phyloP scores from a whole-genome alignment of 2,329 filamentous ascomycete species.

The Diaporthe sp. region DNA sequence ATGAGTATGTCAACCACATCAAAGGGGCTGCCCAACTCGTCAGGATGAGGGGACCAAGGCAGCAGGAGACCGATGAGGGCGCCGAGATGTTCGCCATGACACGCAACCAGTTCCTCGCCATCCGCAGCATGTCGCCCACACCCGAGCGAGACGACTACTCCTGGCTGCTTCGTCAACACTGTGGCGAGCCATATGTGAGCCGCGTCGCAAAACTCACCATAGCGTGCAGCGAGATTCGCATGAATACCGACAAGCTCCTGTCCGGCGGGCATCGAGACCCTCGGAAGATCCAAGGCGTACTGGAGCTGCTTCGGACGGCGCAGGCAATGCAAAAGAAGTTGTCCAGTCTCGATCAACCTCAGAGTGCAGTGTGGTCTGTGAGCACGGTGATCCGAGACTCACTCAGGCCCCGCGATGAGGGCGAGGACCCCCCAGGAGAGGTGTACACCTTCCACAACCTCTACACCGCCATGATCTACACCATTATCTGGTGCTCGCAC shows the following conservation, averaged over 20 bases:
- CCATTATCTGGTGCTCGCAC: constrained; percentile 43
- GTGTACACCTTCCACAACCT: constrained; percentile 44
- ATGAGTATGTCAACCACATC: constrained; percentile 44
- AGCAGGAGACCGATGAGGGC: constrained; percentile 42
- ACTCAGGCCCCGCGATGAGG: constrained; percentile 27
- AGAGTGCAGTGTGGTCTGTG: constrained; percentile 29
- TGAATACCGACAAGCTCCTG: constrained; percentile 73
- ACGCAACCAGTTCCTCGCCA: constrained; percentile 43
- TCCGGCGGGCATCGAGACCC: constrained; percentile 70
- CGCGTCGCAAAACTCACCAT: constrained; percentile 43
- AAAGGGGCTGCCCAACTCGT: constrained; percentile 45
- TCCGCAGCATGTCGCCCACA: constrained; percentile 42
- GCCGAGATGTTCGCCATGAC: constrained; percentile 45
- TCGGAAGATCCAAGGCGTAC: constrained; percentile 7
- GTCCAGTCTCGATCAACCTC: constrained; percentile 16
- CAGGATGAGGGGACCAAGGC: constrained; percentile 42
- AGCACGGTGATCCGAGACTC: constrained; percentile 11
- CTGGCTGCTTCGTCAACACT: constrained; percentile 43
- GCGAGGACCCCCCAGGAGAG: constrained; percentile 35
- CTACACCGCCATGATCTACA: constrained; percentile 42
- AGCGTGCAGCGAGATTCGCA: constrained; percentile 42
- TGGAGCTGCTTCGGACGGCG: constrained; percentile 28
- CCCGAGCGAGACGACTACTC: constrained; percentile 42
- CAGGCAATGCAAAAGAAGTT: constrained; percentile 33
- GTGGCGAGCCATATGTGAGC: constrained; percentile 41